Evolutionary conservation across 306 rosid species (phyloP).

Genomic region (Purshia tridentata): DNA sequence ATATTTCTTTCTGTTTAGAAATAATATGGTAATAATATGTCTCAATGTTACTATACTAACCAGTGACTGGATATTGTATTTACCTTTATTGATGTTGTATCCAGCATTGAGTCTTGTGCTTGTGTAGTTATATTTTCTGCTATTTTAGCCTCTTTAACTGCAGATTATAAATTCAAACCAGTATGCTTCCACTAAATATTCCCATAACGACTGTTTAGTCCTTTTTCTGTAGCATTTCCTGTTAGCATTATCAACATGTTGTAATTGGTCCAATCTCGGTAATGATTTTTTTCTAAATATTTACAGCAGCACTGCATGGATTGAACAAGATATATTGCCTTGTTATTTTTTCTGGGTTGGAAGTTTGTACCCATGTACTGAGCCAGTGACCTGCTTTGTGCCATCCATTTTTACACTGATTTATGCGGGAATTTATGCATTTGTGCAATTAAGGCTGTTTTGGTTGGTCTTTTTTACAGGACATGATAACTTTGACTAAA

Average conservation of each 20-base stretch:
- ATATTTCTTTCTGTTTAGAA: background rate
- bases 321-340: background rate
- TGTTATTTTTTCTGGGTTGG: background rate
- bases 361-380: background rate
- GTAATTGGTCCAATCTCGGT: background rate
- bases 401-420: background rate
- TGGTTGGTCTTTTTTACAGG: background rate
- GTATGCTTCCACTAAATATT: background rate
- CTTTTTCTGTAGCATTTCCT: background rate
- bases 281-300: background rate
- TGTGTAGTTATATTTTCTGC: constrained; percentile 6
- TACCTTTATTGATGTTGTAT: background rate
- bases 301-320: background rate
- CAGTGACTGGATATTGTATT: constrained; percentile 2
- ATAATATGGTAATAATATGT: background rate
- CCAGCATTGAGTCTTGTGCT: background rate
- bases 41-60: constrained; percentile 5
- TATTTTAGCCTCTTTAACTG: constrained; percentile 15
- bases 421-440: background rate
- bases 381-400: background rate
- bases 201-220: background rate
- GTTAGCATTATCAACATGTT: background rate
- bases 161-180: background rate
- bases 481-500: background rate
- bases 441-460: background rate